Conservation (phyloP, 1,284 basidiomycete species). For the Austroboletus olivaceoglutinosus region DNA sequence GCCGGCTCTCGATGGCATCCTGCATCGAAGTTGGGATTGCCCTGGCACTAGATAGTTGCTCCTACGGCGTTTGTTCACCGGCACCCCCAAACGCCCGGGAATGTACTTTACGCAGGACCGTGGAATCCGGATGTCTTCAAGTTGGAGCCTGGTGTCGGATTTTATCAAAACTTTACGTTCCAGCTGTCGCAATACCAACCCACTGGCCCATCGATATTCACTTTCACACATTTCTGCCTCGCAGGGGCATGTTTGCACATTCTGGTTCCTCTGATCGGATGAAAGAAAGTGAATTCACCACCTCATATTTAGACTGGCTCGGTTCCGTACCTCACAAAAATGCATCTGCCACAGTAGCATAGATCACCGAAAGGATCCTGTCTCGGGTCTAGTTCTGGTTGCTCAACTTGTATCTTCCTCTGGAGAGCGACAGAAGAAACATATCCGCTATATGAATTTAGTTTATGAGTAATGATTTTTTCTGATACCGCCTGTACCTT, state of each 20-base stretch:
- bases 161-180: constrained; percentile 25
- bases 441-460: no score
- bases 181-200: constrained; percentile 13
- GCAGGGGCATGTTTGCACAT: constrained; percentile 8
- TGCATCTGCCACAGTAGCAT: constrained; percentile 16
- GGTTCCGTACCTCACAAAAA: constrained; percentile 20
- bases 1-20: constrained; percentile 14
- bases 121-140: constrained; percentile 13
- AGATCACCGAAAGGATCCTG: no score
- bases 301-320: constrained; percentile 3
- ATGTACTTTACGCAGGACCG: constrained; percentile 19
- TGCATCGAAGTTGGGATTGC: constrained; percentile 21
- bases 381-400: no score
- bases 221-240: constrained; percentile 20
- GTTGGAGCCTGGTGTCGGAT: constrained; percentile 5
- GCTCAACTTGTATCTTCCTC: no score
- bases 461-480: no score
- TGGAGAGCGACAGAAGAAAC: no score
- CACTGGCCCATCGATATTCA: constrained; percentile 17
- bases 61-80: constrained; percentile 11
- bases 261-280: no score
- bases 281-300: not conserved
- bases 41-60: constrained; percentile 15
- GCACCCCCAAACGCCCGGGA: constrained; percentile 13
- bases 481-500: no score